Conservation (phyloP, 352 stramenopile species). For the Phytophthora palmivora region DNA sequence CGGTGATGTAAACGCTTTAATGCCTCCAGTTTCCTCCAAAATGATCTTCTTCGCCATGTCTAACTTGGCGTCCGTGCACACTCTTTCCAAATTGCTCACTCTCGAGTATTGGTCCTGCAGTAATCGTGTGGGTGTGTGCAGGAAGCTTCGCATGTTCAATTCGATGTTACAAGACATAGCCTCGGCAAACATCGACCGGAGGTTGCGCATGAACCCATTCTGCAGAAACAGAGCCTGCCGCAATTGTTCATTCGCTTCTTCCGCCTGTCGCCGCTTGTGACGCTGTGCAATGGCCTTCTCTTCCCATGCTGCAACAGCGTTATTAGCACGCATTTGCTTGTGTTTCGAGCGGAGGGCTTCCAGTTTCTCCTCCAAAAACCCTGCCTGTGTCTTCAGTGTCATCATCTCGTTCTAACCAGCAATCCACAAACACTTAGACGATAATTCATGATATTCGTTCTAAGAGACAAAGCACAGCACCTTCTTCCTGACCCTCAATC, state of each 20-base stretch:
- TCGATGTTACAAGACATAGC: slow-evolving; percentile 32
- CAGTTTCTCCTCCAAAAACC: slow-evolving; percentile 46
- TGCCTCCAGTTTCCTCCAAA: slow-evolving; percentile 26
- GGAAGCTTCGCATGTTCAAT: slow-evolving; percentile 40
- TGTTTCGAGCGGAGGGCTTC: slow-evolving; percentile 44
- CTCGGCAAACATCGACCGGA: slow-evolving; percentile 33
- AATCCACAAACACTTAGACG: neutral
- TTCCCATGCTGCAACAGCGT: slow-evolving; percentile 45
- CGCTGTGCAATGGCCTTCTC: slow-evolving; percentile 51
- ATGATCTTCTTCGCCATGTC: slow-evolving; percentile 39
- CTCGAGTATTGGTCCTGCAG: slow-evolving; percentile 21
- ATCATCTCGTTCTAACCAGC: slow-evolving; percentile 33
- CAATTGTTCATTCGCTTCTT: slow-evolving; percentile 35
- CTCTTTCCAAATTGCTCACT: slow-evolving; percentile 21
- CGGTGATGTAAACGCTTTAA: slow-evolving; percentile 22
- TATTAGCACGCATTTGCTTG: slow-evolving; percentile 38
- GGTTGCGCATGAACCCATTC: slow-evolving; percentile 32
- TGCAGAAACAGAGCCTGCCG: slow-evolving; percentile 37
- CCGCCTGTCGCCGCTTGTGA: slow-evolving; percentile 45
- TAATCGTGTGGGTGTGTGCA: slow-evolving; percentile 37
- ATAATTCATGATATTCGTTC: too few relatives aligned
- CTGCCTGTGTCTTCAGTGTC: slow-evolving; percentile 48
- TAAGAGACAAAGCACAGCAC: slow-evolving; percentile 16
- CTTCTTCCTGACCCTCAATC: slow-evolving; percentile 59
- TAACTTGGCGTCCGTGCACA: slow-evolving; percentile 38